Evolutionary conservation across 1,284 basidiomycete species (phyloP).

Genomic region (Fomitopsis palustris): DNA sequence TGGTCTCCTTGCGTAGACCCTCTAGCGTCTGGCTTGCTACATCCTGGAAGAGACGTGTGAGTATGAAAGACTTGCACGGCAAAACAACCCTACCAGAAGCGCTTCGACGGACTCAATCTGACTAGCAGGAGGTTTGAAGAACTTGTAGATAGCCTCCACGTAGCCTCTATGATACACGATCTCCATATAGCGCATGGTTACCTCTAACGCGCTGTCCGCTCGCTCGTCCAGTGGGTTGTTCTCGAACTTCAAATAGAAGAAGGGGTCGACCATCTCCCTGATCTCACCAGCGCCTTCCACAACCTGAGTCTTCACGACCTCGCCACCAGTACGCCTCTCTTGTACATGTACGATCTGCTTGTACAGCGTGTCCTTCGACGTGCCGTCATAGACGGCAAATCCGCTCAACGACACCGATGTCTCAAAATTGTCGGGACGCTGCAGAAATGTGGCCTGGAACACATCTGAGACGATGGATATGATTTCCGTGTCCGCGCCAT

Average conservation of each 20-base stretch:
- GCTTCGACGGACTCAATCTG: slow-evolving; percentile 96
- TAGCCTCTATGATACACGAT: slow-evolving; percentile 97
- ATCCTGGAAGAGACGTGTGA: slow-evolving; percentile 47
- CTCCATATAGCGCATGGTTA: slow-evolving; percentile 96
- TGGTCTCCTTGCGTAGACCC: slow-evolving; percentile 91
- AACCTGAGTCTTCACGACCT: slow-evolving; percentile 23
- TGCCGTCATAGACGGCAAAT: slow-evolving; percentile 91
- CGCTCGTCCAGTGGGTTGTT: slow-evolving; percentile 90
- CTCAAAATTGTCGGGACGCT: slow-evolving; percentile 85
- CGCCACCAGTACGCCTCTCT: slow-evolving; percentile 32
- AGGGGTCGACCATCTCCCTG: slow-evolving; percentile 59
- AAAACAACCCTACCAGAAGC: slow-evolving; percentile 56
- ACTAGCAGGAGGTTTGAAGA: slow-evolving; percentile 93
- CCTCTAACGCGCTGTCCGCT: slow-evolving; percentile 88
- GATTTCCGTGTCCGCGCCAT: slow-evolving; percentile 65
- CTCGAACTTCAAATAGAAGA: slow-evolving; percentile 93
- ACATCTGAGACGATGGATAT: slow-evolving; percentile 88
- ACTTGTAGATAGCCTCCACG: slow-evolving; percentile 88
- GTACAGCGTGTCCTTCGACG: slow-evolving; percentile 79
- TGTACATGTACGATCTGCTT: slow-evolving; percentile 96
- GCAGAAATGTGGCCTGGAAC: slow-evolving; percentile 83
- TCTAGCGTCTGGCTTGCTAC: slow-evolving; percentile 95
- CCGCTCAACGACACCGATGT: slow-evolving; percentile 84
- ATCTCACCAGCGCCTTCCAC: slow-evolving; percentile 27
- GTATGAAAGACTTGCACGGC: not conserved